These are phyloP conservation scores for Linanthus parryae DNA, from an alignment of 148 eudicot genomes.

Conservation along the genomic window DNA sequence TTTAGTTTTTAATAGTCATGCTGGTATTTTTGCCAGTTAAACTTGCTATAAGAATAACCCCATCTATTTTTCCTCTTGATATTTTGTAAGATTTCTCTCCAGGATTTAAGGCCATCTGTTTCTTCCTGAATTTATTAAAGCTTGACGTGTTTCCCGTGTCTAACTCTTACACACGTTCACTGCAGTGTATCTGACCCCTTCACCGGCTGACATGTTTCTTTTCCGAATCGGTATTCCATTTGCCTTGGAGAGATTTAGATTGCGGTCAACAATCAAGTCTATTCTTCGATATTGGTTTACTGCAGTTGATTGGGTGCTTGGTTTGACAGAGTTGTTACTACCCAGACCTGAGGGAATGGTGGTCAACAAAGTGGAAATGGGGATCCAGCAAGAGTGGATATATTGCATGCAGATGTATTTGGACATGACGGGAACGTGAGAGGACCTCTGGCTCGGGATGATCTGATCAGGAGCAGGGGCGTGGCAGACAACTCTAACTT, in stretches of 20 bases:
- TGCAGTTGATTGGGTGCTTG: no score
- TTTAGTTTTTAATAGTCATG: constrained; percentile 90
- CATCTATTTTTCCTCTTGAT: constrained; percentile 80
- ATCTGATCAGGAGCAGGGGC: constrained; percentile 38
- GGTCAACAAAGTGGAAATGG: constrained; percentile 67
- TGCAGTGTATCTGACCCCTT: constrained; percentile 91
- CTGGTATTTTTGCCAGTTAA: no score
- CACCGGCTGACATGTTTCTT: constrained; percentile 85
- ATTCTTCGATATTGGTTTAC: constrained; percentile 88
- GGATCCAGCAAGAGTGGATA: no score
- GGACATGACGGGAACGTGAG: constrained; percentile 36
- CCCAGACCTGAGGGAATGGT: constrained; percentile 62
- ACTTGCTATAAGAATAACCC: no score
- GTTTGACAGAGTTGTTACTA: constrained; percentile 72
- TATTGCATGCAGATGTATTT: constrained; percentile 35
- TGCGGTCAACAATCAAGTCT: constrained; percentile 67
- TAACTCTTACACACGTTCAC: background rate
- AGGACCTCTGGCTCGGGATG: constrained; percentile 34
- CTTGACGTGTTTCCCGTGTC: background rate
- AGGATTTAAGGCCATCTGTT: background rate
- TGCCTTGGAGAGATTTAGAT: constrained; percentile 79
- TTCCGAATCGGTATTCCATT: constrained; percentile 93
- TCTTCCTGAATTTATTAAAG: background rate
- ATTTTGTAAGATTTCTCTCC: constrained; percentile 57
- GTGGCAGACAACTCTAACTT: no score